These are phyloP conservation scores for Firmiana major DNA, from an alignment of 345 rosid genomes.

Conservation along the genomic window DNA sequence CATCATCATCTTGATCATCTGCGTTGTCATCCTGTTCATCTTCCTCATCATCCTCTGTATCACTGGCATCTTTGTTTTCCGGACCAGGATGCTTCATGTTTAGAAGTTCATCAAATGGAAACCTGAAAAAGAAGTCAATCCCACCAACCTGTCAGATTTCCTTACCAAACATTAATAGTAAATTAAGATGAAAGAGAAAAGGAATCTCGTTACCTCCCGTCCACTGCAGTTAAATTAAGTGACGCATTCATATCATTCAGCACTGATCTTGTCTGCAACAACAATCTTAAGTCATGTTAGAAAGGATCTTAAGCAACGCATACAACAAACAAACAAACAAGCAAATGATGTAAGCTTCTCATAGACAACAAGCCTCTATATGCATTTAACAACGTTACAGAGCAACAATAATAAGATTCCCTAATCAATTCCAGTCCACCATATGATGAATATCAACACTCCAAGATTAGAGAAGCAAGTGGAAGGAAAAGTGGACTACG, in stretches of 20 bases:
- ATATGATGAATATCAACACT: neutral
- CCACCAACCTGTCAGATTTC: neutral
- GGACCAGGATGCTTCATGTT: slow-evolving; percentile 29
- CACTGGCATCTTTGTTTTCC: slow-evolving; percentile 57
- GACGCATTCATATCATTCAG: slow-evolving; percentile 25
- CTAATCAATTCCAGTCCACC: neutral
- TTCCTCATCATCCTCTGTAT: slow-evolving; percentile 47
- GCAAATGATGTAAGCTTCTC: neutral
- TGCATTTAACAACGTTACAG: neutral
- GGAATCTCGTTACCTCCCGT: slow-evolving; percentile 33
- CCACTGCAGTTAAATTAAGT: slow-evolving; percentile 23
- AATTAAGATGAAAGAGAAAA: neutral
- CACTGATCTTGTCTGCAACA: slow-evolving; percentile 30
- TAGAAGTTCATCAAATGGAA: slow-evolving; percentile 39
- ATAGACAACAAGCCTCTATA: neutral
- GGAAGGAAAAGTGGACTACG: neutral
- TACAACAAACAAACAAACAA: neutral
- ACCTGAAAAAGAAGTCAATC: slow-evolving; percentile 26
- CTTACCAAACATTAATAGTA: neutral
- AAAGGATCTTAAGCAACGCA: neutral
- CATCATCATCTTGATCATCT: slow-evolving; percentile 33
- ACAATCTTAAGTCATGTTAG: slow-evolving; percentile 11
- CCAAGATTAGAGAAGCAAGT: neutral
- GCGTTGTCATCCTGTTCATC: slow-evolving; percentile 34
- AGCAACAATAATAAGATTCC: neutral